Conservation (phyloP, 192 early-diverging fungal genomes). For the Coemansia sp. region DNA sequence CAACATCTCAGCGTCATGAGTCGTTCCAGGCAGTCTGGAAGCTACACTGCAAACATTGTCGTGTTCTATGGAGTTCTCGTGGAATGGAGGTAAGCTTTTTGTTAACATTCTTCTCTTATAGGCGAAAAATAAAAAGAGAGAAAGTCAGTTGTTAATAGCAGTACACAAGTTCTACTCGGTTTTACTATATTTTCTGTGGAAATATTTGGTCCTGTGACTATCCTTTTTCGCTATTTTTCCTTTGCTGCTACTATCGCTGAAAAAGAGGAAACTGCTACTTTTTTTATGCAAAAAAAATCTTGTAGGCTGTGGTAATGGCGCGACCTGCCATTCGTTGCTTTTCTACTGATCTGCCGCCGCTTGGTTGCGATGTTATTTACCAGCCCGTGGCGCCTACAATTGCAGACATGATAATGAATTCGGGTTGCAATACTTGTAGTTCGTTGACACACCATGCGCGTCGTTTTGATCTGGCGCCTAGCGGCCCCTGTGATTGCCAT, state of each 20-base stretch:
- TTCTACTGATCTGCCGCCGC: slow-evolving; percentile 45
- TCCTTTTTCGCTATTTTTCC: background rate
- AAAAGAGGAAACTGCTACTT: background rate
- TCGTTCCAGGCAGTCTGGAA: slow-evolving; percentile 52
- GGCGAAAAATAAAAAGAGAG: background rate
- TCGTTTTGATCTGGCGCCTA: slow-evolving; percentile 49
- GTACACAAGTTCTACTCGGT: background rate
- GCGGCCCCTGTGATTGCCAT: slow-evolving; percentile 51
- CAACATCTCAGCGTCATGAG: slow-evolving; percentile 19
- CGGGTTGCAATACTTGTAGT: slow-evolving; percentile 35
- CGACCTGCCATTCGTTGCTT: slow-evolving; percentile 49
- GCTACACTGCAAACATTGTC: slow-evolving; percentile 48
- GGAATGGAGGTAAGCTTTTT: slow-evolving; percentile 42
- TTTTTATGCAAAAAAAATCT: background rate
- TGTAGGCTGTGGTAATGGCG: slow-evolving; percentile 48
- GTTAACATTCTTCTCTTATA: background rate
- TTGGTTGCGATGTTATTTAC: slow-evolving; percentile 44
- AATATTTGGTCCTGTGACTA: background rate
- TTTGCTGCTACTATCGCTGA: background rate
- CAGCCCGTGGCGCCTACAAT: slow-evolving; percentile 42
- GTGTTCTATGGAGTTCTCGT: slow-evolving; percentile 47
- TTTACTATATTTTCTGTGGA: background rate
- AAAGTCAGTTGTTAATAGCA: background rate
- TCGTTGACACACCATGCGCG: slow-evolving; percentile 43
- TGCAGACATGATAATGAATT: slow-evolving; percentile 31